Evolutionary conservation across 345 rosid species (phyloP).

Genomic region (Eucalyptus virginea): DNA sequence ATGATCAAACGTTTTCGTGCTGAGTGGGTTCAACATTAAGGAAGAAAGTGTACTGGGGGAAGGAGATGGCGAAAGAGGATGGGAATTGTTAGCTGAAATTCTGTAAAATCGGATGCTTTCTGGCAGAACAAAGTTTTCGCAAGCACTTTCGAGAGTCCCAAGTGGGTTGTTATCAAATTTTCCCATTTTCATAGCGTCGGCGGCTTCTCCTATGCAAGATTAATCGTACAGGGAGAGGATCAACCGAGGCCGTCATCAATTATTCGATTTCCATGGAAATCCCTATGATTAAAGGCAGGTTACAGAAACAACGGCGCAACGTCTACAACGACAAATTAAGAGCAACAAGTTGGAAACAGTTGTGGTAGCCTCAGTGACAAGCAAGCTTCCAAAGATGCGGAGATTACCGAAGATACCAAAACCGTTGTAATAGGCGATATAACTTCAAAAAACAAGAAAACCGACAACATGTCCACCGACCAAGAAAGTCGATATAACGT

Average conservation of each 20-base stretch:
- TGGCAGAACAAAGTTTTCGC: background rate
- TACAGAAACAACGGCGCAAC: background rate
- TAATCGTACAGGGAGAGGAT: background rate
- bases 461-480: background rate
- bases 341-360: background rate
- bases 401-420: background rate
- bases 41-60: background rate
- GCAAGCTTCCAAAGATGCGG: background rate
- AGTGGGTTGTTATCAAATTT: background rate
- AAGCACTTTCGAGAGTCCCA: background rate
- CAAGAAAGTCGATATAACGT: background rate
- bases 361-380: background rate
- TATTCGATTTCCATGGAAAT: background rate
- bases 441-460: background rate
- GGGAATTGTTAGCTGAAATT: background rate
- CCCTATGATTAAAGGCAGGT: background rate
- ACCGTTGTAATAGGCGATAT: background rate
- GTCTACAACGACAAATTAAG: background rate
- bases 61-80: background rate
- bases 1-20: background rate
- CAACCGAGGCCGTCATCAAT: background rate
- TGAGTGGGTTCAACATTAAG: background rate
- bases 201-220: background rate
- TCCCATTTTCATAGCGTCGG: background rate
- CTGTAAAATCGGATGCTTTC: background rate